Evolutionary conservation across 1,284 basidiomycete genomes (phyloP).

Genomic region (Testicularia cyperi): DNA sequence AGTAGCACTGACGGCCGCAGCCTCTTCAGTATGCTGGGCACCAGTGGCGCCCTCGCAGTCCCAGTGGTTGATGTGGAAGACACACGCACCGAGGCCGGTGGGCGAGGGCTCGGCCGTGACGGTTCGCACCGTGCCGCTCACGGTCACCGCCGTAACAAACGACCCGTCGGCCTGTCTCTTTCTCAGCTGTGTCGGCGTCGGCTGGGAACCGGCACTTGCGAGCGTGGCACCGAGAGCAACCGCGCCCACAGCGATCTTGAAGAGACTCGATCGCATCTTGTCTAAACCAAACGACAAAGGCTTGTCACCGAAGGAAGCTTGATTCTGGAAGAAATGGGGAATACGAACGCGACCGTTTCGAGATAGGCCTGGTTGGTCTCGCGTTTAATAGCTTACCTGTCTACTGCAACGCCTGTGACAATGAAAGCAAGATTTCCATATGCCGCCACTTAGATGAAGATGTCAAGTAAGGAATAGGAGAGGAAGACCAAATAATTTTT

Average conservation of each 20-base stretch:
- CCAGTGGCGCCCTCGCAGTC: conserved; percentile 8
- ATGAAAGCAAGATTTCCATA: no score
- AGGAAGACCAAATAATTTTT: no score
- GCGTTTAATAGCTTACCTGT: no score
- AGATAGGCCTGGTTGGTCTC: no score
- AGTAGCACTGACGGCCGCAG: background rate
- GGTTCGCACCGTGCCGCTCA: conserved; percentile 11
- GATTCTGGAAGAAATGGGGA: no score
- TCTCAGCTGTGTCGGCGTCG: background rate
- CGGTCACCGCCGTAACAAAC: conserved; percentile 4
- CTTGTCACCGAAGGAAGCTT: no score
- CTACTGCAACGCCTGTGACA: no score
- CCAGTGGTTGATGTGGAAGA: conserved; percentile 25
- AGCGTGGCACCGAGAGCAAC: background rate
- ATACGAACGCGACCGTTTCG: no score
- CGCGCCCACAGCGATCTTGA: background rate
- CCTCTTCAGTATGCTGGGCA: conserved; percentile 2
- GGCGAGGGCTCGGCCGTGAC: conserved; percentile 11
- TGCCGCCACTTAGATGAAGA: no score
- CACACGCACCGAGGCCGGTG: conserved; percentile 25
- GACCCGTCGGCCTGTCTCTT: background rate
- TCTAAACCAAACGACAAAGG: no score
- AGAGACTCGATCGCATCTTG: background rate
- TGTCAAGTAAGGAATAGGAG: no score
- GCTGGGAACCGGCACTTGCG: background rate